These are phyloP conservation scores for Calcarisporium arbuscula DNA, from an alignment of 2,329 filamentous ascomycete species.

Conservation along the genomic window DNA sequence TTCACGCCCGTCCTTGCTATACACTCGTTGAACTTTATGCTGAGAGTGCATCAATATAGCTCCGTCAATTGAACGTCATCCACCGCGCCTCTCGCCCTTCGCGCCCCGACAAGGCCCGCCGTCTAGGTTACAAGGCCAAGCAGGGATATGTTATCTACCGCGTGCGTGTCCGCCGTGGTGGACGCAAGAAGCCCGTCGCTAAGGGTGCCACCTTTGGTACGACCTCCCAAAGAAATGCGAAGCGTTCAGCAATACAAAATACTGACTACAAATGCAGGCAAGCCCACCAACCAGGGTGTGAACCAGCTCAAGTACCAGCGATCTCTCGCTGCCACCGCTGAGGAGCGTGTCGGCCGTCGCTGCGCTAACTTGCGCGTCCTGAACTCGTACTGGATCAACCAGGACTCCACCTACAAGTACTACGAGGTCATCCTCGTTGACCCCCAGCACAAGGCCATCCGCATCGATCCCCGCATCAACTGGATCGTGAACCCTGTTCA, in stretches of 20 bases:
- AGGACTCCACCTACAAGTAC: constrained; percentile 99
- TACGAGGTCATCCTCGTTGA: constrained; percentile 99
- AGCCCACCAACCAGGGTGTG: constrained; percentile 99
- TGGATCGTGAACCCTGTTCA: constrained; percentile 99
- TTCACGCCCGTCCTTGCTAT: constrained; percentile 56
- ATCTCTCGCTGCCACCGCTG: constrained; percentile 93
- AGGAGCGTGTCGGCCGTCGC: constrained; percentile 99
- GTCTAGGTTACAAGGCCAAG: constrained; percentile 99
- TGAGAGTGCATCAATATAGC: constrained; percentile 99
- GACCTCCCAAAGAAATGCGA: too few species aligned
- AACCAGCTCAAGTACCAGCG: constrained; percentile 99
- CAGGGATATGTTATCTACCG: constrained; percentile 99
- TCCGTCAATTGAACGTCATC: constrained; percentile 99
- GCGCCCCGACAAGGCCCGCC: constrained; percentile 99
- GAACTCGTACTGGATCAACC: constrained; percentile 99
- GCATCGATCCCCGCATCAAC: constrained; percentile 98
- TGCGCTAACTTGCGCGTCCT: constrained; percentile 98
- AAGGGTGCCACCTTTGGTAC: constrained; percentile 99
- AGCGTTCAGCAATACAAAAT: constrained; percentile 4
- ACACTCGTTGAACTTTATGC: constrained; percentile 99
- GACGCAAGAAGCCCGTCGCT: constrained; percentile 90
- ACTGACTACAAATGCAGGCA: constrained; percentile 56
- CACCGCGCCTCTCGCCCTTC: constrained; percentile 97
- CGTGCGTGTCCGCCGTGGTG: constrained; percentile 95
- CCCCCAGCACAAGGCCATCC: constrained; percentile 99